phyloP scores from a whole-genome alignment of 1,284 basidiomycete genomes.

The Ustilago bromivora region DNA sequence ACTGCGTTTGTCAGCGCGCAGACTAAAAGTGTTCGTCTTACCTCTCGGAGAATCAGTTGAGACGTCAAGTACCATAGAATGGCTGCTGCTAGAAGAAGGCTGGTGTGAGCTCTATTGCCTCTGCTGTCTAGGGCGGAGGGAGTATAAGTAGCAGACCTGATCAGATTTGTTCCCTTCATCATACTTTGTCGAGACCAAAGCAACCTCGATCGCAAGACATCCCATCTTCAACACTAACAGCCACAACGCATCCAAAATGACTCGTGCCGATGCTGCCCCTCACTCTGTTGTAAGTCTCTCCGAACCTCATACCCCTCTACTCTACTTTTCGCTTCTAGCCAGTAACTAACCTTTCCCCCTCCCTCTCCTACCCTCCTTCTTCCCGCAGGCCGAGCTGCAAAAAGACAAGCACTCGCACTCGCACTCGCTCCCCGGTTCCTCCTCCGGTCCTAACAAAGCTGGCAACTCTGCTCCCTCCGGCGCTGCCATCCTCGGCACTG shows the following conservation, averaged over 20 bases:
- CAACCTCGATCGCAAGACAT: not conserved
- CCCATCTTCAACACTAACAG: not conserved
- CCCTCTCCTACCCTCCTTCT: not conserved
- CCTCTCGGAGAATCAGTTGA: too few species aligned
- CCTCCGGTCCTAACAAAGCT: conserved; percentile 41
- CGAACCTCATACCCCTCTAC: not conserved
- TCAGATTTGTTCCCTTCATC: not conserved
- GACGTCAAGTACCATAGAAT: too few species aligned
- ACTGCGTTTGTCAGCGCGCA: not conserved
- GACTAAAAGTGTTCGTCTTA: too few species aligned
- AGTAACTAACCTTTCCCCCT: not conserved
- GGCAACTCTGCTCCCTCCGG: conserved; percentile 29
- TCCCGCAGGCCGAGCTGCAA: conserved; percentile 33
- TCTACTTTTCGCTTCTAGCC: not conserved
- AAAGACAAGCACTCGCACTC: conserved; percentile 28
- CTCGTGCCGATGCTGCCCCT: conserved; percentile 44
- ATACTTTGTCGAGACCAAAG: not conserved
- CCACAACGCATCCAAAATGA: conserved; percentile 20
- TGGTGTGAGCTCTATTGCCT: too few species aligned
- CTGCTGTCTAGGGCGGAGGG: not conserved
- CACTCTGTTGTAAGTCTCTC: conserved; percentile 33
- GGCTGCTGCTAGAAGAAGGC: too few species aligned
- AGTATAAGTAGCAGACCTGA: conserved; percentile 2
- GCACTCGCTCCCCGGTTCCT: conserved; percentile 34
- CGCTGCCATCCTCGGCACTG: conserved; percentile 23